Conservation (phyloP, 345 rosid species). For the Mangifera indica region DNA sequence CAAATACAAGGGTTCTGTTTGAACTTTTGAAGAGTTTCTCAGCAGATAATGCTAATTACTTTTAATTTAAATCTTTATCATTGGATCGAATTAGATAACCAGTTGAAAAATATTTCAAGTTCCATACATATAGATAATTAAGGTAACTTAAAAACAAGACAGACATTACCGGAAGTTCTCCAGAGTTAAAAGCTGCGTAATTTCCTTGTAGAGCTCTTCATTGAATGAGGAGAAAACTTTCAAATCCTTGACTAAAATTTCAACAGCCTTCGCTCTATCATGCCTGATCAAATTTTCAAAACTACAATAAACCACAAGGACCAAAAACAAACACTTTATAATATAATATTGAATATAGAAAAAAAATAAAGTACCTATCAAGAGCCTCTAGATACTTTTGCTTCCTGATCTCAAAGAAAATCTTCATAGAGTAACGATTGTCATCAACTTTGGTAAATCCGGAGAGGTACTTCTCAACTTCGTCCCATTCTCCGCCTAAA, state of each 20-base stretch:
- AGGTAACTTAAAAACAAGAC: background rate
- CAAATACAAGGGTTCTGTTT: background rate
- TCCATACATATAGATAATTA: background rate
- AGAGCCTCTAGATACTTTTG: conserved; percentile 66
- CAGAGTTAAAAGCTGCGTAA: conserved; percentile 84
- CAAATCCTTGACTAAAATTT: conserved; percentile 77
- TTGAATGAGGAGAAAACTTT: conserved; percentile 82
- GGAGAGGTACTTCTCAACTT: conserved; percentile 37
- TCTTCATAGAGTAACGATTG: conserved; percentile 49
- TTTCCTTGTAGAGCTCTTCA: conserved; percentile 86
- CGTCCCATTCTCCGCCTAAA: conserved; percentile 39
- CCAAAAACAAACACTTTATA: background rate
- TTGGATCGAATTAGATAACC: too few relatives aligned
- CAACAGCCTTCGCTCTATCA: conserved; percentile 86
- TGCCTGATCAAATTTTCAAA: conserved; percentile 41
- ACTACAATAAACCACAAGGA: conserved; percentile 13
- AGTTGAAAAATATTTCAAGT: background rate
- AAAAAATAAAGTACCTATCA: conserved; percentile 36
- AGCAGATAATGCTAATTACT: background rate
- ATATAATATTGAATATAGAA: background rate
- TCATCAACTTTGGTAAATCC: conserved; percentile 44
- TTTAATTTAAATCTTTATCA: background rate
- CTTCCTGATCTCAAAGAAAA: conserved; percentile 59
- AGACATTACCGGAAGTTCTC: conserved; percentile 66
- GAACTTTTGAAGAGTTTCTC: background rate